Evolutionary conservation across 169 alveolate species (phyloP).

Genomic region (Cryptosporidium viatorum): DNA sequence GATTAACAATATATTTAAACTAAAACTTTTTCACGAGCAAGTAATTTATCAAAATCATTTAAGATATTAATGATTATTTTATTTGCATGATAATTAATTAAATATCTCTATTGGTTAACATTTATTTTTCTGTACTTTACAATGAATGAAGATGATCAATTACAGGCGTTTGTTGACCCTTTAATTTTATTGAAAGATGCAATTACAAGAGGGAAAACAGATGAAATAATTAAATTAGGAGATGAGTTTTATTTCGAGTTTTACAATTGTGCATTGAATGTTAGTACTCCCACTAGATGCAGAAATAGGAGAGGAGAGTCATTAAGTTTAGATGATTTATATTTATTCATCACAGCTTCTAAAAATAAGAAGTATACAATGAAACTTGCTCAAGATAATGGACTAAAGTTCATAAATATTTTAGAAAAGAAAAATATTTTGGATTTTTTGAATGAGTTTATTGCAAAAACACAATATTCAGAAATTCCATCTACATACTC

Average conservation of each 20-base stretch:
- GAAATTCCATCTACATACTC: slow-evolving; percentile 60
- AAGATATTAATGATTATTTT: background rate
- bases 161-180: slow-evolving; percentile 48
- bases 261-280: slow-evolving; percentile 46
- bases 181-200: slow-evolving; percentile 46
- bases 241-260: slow-evolving; percentile 27
- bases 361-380: slow-evolving; percentile 45
- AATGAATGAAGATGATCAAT: slow-evolving; percentile 34
- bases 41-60: background rate
- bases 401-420: slow-evolving; percentile 42
- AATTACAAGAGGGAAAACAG: slow-evolving; percentile 33
- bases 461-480: background rate
- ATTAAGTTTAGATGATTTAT: slow-evolving; percentile 36
- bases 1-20: too few relatives aligned
- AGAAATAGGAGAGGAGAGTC: slow-evolving; percentile 71
- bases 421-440: slow-evolving; percentile 62
- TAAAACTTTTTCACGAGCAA: too few relatives aligned
- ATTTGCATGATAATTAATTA: background rate
- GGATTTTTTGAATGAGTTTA: slow-evolving; percentile 46
- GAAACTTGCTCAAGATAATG: slow-evolving; percentile 60
- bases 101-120: background rate
- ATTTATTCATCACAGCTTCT: slow-evolving; percentile 43
- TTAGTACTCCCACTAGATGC: slow-evolving; percentile 55
- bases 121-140: background rate
- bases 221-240: slow-evolving; percentile 9